These are phyloP conservation scores for Ustilago sp. DNA, from an alignment of 1,284 basidiomycete species.

Conservation along the genomic window DNA sequence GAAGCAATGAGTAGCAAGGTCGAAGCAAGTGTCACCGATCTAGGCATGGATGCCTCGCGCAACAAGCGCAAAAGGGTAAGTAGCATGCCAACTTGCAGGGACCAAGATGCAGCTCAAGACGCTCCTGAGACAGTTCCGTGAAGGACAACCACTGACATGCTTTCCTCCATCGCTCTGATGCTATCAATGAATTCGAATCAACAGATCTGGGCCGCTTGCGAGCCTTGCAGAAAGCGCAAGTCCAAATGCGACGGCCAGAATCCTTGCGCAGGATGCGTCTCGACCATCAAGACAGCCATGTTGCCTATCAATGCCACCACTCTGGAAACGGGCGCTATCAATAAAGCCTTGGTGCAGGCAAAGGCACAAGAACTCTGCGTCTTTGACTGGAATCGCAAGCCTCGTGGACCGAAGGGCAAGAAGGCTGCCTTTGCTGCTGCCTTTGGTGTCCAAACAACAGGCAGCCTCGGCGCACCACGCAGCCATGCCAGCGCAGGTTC, in stretches of 20 bases:
- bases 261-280: slow-evolving; percentile 54
- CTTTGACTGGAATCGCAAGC: slow-evolving; percentile 61
- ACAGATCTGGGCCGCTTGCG: slow-evolving; percentile 62
- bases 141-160: not conserved
- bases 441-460: slow-evolving; percentile 29
- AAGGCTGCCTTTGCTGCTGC: slow-evolving; percentile 46
- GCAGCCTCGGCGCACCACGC: slow-evolving; percentile 42
- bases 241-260: slow-evolving; percentile 57
- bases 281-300: slow-evolving; percentile 49
- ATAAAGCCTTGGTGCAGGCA: slow-evolving; percentile 30
- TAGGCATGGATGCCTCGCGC: slow-evolving; percentile 25
- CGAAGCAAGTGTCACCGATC: slow-evolving; percentile 17
- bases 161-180: not conserved
- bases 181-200: not conserved
- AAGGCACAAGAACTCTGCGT: slow-evolving; percentile 52
- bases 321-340: slow-evolving; percentile 28
- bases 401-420: slow-evolving; percentile 58
- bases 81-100: not conserved
- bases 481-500: slow-evolving; percentile 45
- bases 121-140: not conserved
- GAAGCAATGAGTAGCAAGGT: slow-evolving; percentile 31
- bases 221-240: slow-evolving; percentile 57
- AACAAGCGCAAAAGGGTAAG: slow-evolving; percentile 51
- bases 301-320: slow-evolving; percentile 39
- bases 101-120: not conserved